Conservation (phyloP, 1,139 yeast genomes). For the Scheffersomyces cryptocercus region DNA sequence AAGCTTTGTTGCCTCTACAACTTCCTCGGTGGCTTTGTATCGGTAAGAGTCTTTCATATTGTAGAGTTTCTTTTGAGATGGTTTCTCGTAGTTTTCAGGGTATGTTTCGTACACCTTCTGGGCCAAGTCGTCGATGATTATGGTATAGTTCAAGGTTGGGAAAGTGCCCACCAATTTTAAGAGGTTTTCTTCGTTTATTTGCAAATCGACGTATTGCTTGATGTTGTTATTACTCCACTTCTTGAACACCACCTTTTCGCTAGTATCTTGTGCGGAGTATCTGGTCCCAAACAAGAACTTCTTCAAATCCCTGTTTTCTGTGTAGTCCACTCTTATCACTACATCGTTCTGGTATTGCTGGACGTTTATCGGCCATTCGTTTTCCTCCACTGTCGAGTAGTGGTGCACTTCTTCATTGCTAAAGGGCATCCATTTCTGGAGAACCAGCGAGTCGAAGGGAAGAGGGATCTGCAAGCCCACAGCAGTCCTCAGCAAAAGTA, state of each 20-base stretch:
- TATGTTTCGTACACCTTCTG: constrained; percentile 56
- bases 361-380: constrained; percentile 48
- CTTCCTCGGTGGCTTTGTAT: constrained; percentile 21
- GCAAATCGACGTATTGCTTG: constrained; percentile 34
- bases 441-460: constrained; percentile 1
- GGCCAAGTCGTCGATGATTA: constrained; percentile 58
- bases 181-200: constrained; percentile 26
- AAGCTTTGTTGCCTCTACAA: constrained; percentile 16
- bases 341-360: constrained; percentile 49
- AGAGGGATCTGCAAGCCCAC: constrained; percentile 10
- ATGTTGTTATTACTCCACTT: constrained; percentile 36
- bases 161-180: constrained; percentile 20
- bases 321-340: constrained; percentile 47
- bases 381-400: constrained; percentile 20
- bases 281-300: constrained; percentile 15
- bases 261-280: constrained; percentile 1
- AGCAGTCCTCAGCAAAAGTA: background rate
- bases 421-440: constrained; percentile 2
- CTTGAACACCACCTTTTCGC: constrained; percentile 16
- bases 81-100: constrained; percentile 30
- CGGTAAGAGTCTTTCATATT: constrained; percentile 11
- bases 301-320: constrained; percentile 18
- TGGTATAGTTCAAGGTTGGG: constrained; percentile 22
- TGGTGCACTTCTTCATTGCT: constrained; percentile 12
- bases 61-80: constrained; percentile 5